phyloP scores from a whole-genome alignment of 371 early-diverging fungal species.

The Apophysomyces variabilis region DNA sequence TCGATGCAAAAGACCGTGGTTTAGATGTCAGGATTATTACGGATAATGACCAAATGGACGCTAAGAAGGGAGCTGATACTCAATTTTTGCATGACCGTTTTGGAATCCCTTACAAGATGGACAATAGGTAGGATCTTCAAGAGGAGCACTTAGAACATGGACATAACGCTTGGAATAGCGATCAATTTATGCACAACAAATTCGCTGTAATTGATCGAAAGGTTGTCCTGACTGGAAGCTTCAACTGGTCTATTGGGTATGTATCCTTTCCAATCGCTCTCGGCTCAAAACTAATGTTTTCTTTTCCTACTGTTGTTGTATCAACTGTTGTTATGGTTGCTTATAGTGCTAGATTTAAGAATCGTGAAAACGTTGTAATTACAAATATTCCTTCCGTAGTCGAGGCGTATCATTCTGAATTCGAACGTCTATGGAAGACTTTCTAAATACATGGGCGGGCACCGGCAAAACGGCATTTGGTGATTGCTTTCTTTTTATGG shows the following conservation, averaged over 20 bases:
- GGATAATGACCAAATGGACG: constrained; percentile 66
- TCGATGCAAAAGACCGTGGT: constrained; percentile 58
- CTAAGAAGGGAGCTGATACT: constrained; percentile 55
- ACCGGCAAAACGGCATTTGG: constrained; percentile 6
- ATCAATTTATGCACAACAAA: constrained; percentile 69
- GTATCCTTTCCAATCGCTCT: neutral
- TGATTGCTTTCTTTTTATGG: neutral
- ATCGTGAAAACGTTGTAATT: constrained; percentile 64
- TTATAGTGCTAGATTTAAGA: constrained; percentile 57
- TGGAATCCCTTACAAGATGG: constrained; percentile 53
- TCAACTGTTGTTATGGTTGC: constrained; percentile 24
- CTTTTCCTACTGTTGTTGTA: too few relatives aligned
- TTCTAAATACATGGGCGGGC: constrained; percentile 31
- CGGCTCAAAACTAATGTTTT: too few relatives aligned
- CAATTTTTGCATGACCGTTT: constrained; percentile 44
- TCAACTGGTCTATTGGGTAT: constrained; percentile 58
- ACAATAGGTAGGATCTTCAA: constrained; percentile 31
- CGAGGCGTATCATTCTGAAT: constrained; percentile 53
- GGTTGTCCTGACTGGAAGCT: constrained; percentile 51
- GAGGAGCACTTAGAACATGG: neutral
- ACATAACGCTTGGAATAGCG: constrained; percentile 22
- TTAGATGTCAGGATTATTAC: constrained; percentile 61
- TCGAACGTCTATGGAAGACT: constrained; percentile 56
- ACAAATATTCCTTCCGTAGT: constrained; percentile 60
- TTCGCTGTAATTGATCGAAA: constrained; percentile 65